phyloP scores from a whole-genome alignment of 805 yeast species.

The Cyberlindnera saturnus region DNA sequence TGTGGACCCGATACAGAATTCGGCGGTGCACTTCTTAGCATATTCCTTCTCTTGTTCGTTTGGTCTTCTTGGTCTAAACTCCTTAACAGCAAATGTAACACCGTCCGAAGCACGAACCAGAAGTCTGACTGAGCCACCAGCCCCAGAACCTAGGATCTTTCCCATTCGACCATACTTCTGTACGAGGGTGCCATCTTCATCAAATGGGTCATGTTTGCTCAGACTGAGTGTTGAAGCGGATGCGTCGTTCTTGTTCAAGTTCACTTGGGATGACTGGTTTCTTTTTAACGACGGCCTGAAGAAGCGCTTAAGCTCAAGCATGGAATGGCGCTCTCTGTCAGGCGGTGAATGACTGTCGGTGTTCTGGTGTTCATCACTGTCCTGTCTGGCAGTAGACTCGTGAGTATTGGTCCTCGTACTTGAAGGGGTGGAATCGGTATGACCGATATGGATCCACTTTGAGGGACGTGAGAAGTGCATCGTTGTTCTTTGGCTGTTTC shows the following conservation, averaged over 20 bases:
- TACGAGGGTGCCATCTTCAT: constrained; percentile 45
- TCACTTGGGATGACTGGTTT: constrained; percentile 13
- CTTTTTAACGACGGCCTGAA: constrained; percentile 17
- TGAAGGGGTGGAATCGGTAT: neutral
- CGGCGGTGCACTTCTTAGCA: constrained; percentile 85
- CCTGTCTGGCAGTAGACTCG: neutral
- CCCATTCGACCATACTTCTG: constrained; percentile 70
- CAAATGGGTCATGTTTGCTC: constrained; percentile 20
- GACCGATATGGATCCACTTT: neutral
- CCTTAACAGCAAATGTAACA: constrained; percentile 76
- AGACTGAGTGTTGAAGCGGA: constrained; percentile 5
- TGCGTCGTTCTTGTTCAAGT: neutral
- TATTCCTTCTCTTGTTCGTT: constrained; percentile 71
- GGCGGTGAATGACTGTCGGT: constrained; percentile 1
- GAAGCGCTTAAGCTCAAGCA: constrained; percentile 21
- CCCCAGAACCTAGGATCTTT: constrained; percentile 75
- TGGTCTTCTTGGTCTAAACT: constrained; percentile 65
- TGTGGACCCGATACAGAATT: constrained; percentile 79
- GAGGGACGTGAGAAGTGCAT: constrained; percentile 1
- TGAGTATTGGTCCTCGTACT: constrained; percentile 1
- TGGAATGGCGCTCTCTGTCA: constrained; percentile 9
- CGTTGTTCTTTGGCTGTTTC: neutral
- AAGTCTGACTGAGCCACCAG: constrained; percentile 81
- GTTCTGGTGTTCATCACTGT: neutral
- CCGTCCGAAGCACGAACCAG: constrained; percentile 63